These are phyloP conservation scores for Pseudocercospora pini-densiflorae DNA, from an alignment of 2,329 filamentous ascomycete species.

Conservation along the genomic window DNA sequence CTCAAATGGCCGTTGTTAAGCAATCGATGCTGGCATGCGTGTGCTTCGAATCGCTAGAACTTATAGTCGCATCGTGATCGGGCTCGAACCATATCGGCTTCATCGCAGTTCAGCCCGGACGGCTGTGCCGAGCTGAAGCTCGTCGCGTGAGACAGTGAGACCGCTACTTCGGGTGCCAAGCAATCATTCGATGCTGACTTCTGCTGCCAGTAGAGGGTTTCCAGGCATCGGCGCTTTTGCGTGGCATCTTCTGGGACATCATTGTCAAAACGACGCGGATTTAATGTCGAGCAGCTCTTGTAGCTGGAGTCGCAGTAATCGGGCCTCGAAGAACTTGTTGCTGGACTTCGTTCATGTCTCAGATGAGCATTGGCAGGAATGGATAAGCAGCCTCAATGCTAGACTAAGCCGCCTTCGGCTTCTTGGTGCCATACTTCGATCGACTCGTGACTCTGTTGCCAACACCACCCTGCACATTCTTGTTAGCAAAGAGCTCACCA, in stretches of 20 bases:
- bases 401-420: conserved; percentile 77
- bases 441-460: conserved; percentile 79
- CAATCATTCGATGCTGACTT: background rate
- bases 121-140: background rate
- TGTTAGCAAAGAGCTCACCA: conserved; percentile 8
- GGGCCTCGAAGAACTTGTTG: background rate
- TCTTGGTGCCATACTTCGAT: conserved; percentile 99
- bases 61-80: background rate
- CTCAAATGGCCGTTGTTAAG: background rate
- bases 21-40: background rate
- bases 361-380: conserved; percentile 1
- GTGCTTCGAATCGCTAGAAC: background rate
- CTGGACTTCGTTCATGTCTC: background rate
- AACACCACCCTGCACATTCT: conserved; percentile 75
- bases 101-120: background rate
- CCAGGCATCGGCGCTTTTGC: background rate
- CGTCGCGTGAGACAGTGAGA: background rate
- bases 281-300: background rate
- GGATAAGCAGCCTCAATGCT: background rate
- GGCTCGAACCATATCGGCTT: background rate
- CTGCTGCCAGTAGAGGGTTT: background rate
- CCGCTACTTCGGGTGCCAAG: background rate
- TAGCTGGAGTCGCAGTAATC: background rate
- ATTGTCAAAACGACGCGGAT: background rate
- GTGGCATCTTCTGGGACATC: background rate